Base-by-base conservation (phyloP, 306 rosid genomes). In the Carpinus viminea region DNA sequence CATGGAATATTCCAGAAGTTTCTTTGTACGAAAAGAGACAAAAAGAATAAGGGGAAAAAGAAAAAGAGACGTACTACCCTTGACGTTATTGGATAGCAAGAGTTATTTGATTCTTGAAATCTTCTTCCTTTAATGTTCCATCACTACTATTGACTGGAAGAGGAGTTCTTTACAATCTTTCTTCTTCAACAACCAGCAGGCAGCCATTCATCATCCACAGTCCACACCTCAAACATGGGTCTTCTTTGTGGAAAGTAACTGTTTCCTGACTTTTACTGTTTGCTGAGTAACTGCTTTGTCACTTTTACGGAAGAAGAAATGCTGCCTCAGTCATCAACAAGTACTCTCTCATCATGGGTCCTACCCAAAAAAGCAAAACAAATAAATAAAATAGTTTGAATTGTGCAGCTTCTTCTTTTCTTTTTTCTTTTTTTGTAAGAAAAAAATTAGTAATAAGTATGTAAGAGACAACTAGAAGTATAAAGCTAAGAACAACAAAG, bases 1-100 rank as follows among this genome's bases (percentile, higher is more conserved):
- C 66, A 69, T 73, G 68, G 75, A 81, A 90, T 78, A 87, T 88
- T 85, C 88, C 87, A n/a, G 5, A 83, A 60, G 86, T 85, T 83
- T 83, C 81, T 74, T 79, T 80, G 51, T 61, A 48, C 66, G 66
- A 74, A 77, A 81, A 79, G 83, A 83, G 79, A 85, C 72, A 75
- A 81, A 80, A 81, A 62, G 83, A 61, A 82, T 75, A 70, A 18
- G 59, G 73, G 76, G 72, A 79, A 56, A 4, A 38, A 55, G 18
- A 34, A 66, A 61, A 72, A 46, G n/a, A 78, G 75, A 46, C 34
- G 84, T 71, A 66, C 72, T 60, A 10, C 47, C 26, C 41, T 73
- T 41, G 68, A 45, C 78, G 72, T 86, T 76, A 74, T 80, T 78
- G 85, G 76, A 55, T 65, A 74, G 60, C 79, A 45, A 46, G 62